A percentile compares a stretch with the other conserved stretches of the same genome.
These are phyloP conservation scores for Microthyrium microscopicum DNA, from an alignment of 2,329 filamentous ascomycete species.

Conservation along the genomic window DNA sequence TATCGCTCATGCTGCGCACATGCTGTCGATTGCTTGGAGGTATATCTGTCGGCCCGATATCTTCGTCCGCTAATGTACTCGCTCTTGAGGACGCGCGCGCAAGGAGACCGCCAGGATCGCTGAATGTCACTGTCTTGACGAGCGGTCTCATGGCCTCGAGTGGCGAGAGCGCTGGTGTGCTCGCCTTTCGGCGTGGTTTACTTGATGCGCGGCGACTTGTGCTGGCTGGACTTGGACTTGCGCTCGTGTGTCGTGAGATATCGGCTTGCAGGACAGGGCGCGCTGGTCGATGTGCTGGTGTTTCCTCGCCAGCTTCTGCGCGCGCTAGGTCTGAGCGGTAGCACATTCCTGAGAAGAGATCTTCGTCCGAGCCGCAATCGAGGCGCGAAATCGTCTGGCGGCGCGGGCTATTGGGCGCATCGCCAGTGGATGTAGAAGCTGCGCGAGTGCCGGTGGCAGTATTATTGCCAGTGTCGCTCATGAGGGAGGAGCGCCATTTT, in stretches of 20 bases:
- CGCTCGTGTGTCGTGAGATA: neutral
- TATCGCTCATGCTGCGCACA: neutral
- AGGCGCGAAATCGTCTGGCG: constrained; percentile 44
- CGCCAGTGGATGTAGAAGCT: no score
- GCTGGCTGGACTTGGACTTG: constrained; percentile 14
- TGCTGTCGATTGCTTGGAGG: neutral
- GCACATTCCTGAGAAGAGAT: constrained; percentile 67
- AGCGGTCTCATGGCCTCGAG: constrained; percentile 17
- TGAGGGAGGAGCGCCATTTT: constrained; percentile 50
- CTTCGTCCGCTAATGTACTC: constrained; percentile 2
- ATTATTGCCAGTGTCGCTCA: constrained; percentile 34
- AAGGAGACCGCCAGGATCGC: constrained; percentile 67
- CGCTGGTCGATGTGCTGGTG: constrained; percentile 23
- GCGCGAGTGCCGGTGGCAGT: no score
- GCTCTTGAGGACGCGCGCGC: constrained; percentile 25
- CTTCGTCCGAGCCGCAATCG: constrained; percentile 57
- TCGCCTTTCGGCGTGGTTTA: constrained; percentile 15
- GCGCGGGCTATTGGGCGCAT: constrained; percentile 28
- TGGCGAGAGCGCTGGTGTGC: constrained; percentile 17
- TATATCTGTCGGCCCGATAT: neutral
- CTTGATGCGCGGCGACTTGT: constrained; percentile 13
- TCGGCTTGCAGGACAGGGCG: constrained; percentile 21
- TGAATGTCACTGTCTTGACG: constrained; percentile 46
- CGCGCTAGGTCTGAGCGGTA: constrained; percentile 44
- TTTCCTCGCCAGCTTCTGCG: constrained; percentile 20